Conservation (phyloP, 108 stramenopile species). For the Cyclotella baltica region DNA sequence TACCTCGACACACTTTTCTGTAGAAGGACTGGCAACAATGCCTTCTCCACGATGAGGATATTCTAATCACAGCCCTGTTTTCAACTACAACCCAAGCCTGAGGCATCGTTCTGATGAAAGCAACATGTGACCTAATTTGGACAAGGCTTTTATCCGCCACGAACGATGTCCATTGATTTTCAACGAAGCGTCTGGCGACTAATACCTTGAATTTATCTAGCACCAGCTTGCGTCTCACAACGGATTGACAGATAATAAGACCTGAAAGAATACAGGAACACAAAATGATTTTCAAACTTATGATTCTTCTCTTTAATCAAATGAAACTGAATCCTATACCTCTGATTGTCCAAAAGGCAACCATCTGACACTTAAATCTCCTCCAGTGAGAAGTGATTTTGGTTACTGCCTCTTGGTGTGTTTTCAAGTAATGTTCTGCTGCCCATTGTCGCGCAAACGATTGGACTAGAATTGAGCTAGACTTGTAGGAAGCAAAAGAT, state of each 20-base stretch:
- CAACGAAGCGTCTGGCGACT: not conserved
- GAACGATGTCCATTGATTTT: not conserved
- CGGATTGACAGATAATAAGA: not conserved
- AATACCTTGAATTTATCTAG: not conserved
- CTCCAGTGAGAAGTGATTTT: slow-evolving; percentile 4
- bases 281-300: no score
- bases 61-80: not conserved
- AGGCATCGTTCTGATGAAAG: not conserved
- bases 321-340: no score
- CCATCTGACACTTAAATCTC: not conserved
- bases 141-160: not conserved
- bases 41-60: not conserved
- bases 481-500: no score
- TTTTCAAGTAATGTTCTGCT: not conserved
- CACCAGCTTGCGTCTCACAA: not conserved
- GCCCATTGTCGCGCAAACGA: not conserved
- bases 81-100: not conserved
- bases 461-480: no score
- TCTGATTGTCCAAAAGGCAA: not conserved
- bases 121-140: not conserved
- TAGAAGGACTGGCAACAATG: not conserved
- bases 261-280: no score
- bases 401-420: not conserved
- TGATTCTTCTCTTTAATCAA: no score
- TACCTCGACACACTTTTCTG: not conserved